Conservation (phyloP, 306 rosid genomes). For the Sicyos baderoa region DNA sequence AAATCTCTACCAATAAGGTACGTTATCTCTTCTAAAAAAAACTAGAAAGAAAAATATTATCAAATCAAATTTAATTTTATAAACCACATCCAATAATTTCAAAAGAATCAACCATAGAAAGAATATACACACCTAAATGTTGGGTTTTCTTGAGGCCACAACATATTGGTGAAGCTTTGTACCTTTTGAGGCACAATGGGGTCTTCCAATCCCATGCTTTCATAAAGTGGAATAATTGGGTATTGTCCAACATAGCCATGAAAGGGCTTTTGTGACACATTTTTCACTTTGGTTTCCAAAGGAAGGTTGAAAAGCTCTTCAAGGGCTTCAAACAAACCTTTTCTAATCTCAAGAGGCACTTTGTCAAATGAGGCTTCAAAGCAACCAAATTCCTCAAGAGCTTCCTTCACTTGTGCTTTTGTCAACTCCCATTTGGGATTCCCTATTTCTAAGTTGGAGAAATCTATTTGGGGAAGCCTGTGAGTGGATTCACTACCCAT, state of each 20-base stretch:
- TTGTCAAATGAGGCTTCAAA: constrained; percentile 49
- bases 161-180: constrained; percentile 26
- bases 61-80: too few relatives aligned
- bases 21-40: too few relatives aligned
- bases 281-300: constrained; percentile 43
- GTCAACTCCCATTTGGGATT: constrained; percentile 42
- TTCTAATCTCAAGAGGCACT: constrained; percentile 35
- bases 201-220: constrained; percentile 58
- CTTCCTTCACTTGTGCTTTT: constrained; percentile 44
- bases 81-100: too few relatives aligned
- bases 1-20: too few relatives aligned
- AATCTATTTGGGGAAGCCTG: constrained; percentile 51
- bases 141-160: constrained; percentile 60
- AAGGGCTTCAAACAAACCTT: constrained; percentile 27
- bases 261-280: constrained; percentile 43
- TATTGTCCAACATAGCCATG: constrained; percentile 69
- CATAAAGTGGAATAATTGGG: constrained; percentile 49
- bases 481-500: constrained; percentile 44
- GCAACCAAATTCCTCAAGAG: constrained; percentile 57
- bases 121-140: constrained; percentile 33
- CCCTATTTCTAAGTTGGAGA: constrained; percentile 26
- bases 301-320: constrained; percentile 65
- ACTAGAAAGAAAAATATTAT: too few relatives aligned
- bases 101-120: too few relatives aligned
- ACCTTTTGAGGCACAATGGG: constrained; percentile 32